Evolutionary conservation across 495 filamentous ascomycete species (phyloP).

Genomic region (Tuber indicum): DNA sequence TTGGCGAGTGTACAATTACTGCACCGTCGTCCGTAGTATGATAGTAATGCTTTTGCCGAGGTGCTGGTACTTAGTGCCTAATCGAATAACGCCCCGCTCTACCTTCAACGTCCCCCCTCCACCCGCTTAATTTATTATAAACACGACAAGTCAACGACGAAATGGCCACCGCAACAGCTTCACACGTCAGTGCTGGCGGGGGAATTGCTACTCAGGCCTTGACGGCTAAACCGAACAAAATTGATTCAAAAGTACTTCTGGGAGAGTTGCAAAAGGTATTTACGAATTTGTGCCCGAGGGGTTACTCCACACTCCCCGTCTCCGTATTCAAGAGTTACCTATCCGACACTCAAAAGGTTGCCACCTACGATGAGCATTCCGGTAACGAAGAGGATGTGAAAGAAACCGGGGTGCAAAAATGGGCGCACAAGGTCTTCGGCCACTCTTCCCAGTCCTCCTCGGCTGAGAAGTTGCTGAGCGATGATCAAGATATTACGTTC

Average conservation of each 20-base stretch:
- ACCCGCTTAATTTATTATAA: background rate
- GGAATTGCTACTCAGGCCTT: constrained; percentile 25
- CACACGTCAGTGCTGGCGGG: constrained; percentile 19
- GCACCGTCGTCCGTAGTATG: background rate
- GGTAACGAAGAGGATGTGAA: background rate
- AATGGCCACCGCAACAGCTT: constrained; percentile 21
- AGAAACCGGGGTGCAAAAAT: constrained; percentile 1
- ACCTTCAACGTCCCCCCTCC: background rate
- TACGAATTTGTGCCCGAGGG: constrained; percentile 2
- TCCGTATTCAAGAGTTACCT: constrained; percentile 21
- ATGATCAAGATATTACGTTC: constrained; percentile 18
- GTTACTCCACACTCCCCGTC: constrained; percentile 20
- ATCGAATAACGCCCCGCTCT: background rate
- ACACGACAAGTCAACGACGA: background rate
- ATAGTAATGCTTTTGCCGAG: background rate
- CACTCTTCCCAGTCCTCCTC: constrained; percentile 22
- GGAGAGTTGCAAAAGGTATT: constrained; percentile 24
- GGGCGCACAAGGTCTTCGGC: constrained; percentile 10
- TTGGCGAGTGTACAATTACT: too few relatives aligned
- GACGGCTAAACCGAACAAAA: constrained; percentile 19
- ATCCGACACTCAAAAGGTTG: constrained; percentile 18
- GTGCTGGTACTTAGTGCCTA: background rate
- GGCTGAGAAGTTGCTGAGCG: constrained; percentile 14
- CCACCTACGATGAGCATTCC: constrained; percentile 11
- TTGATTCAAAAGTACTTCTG: constrained; percentile 23